Base-by-base conservation (phyloP, 768 basidiomycete genomes). In the Clathrus columnatus region DNA sequence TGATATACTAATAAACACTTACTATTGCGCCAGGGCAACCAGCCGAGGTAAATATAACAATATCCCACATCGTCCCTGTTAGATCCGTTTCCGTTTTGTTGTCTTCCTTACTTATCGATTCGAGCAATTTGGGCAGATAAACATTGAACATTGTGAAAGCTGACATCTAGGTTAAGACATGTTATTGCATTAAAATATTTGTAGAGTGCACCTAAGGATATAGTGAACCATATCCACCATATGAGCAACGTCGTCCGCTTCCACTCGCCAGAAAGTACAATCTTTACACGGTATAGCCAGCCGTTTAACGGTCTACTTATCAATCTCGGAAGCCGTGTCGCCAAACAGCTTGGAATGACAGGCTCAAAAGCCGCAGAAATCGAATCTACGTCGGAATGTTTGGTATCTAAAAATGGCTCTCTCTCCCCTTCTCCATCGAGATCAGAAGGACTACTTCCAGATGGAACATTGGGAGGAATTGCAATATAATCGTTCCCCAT, bases 121-220 rank as follows among this genome's bases (percentile, higher is more conserved):
- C 92, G 32, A 95, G 70, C 10, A 93, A 72, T 63, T 90, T 94
- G 0, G 92, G 92, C 18, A 93, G 76, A 64, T 81, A 95, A 24
- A 92, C 89, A 64, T 94, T 95, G 69, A 95, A 94, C 84, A 95
- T 91, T 1, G 89, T 92, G 63, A 83, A 91, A 0, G 82, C 87
- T 88, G 55, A 20, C 53, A 43, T 1, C n/a, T n/a, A 28, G 2
- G 14, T 32, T n/a, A 20, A n/a, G n/a, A 45, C n/a, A 17, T 36
- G 36, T 4, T 18, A 14, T 16, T 7, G 36, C n/a, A 43, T 21
- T 16, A 21, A 46, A 48, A 42, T 32, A 16, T 44, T 54, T 48
- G 11, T 63, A 23, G 5, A 21, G 63, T 83, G 51, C 59, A 85
- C 89, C 91, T 17, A 91, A 74, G 0, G 85, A 77, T 80, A 91